Percentiles rank a stretch among this genome's conserved stretches.
Conservation (phyloP, 2,329 filamentous ascomycete species). For the Penicillium sp. region DNA sequence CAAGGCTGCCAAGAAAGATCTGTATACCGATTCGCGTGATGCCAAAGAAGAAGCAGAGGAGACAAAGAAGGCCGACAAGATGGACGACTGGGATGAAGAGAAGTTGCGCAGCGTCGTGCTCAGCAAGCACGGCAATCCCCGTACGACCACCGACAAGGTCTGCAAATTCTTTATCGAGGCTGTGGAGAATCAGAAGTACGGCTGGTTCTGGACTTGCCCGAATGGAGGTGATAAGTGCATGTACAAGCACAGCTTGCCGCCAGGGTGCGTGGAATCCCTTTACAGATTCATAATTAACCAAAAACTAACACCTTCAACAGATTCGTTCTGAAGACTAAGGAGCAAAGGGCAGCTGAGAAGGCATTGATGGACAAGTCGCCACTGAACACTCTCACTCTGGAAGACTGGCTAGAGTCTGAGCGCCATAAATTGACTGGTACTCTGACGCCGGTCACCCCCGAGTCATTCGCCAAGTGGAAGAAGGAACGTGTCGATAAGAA, state of each 20-base stretch:
- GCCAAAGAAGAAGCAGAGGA: constrained; percentile 69
- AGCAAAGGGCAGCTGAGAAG: constrained; percentile 94
- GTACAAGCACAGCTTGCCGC: constrained; percentile 94
- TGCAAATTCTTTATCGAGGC: constrained; percentile 99
- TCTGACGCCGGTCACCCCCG: constrained; percentile 89
- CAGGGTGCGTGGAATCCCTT: constrained; percentile 70
- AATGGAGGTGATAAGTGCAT: constrained; percentile 98
- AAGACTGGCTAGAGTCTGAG: constrained; percentile 97
- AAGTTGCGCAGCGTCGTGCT: constrained; percentile 88
- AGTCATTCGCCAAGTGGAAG: constrained; percentile 97
- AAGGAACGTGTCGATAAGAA: constrained; percentile 93
- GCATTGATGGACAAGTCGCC: constrained; percentile 95
- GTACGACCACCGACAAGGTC: constrained; percentile 94
- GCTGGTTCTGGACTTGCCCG: constrained; percentile 98
- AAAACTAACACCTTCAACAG: constrained; percentile 51
- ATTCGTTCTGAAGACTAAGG: constrained; percentile 96
- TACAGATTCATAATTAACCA: too few species aligned
- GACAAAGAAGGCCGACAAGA: constrained; percentile 84
- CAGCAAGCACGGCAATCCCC: constrained; percentile 96
- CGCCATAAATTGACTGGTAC: constrained; percentile 91
- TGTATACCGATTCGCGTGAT: constrained; percentile 83
- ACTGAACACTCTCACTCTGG: constrained; percentile 88
- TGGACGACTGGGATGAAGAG: constrained; percentile 97
- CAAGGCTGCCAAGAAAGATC: constrained; percentile 87
- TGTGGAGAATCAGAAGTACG: constrained; percentile 97